Percentiles rank a stretch among this genome's conserved stretches.
Evolutionary conservation across 2,329 filamentous ascomycete genomes (phyloP).

Genomic region (Penicillium concentricum): DNA sequence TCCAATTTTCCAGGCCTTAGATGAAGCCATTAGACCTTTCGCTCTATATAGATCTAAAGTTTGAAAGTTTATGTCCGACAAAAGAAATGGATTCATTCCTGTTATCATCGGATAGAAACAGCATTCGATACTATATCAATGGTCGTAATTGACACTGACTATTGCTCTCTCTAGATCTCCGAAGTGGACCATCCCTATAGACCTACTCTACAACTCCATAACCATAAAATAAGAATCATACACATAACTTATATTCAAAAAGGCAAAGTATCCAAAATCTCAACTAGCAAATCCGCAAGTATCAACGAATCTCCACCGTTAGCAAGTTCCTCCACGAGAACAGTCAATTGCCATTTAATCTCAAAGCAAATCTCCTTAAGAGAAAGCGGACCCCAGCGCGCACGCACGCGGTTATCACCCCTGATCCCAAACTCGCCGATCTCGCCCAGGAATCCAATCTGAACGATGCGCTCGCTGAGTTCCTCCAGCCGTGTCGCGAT

Average conservation of each 20-base stretch:
- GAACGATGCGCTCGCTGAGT: background rate
- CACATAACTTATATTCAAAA: background rate
- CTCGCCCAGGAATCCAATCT: background rate
- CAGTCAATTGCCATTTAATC: background rate
- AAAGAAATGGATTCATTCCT: background rate
- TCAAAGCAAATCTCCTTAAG: conserved; percentile 4
- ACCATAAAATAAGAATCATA: background rate
- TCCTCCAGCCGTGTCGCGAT: background rate
- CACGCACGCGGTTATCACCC: background rate
- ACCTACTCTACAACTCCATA: background rate
- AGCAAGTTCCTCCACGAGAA: background rate
- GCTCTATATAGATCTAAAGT: background rate
- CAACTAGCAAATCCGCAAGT: background rate
- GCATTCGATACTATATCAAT: background rate
- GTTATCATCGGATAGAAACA: background rate
- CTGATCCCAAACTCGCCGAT: background rate
- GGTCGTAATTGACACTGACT: background rate
- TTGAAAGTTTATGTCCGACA: background rate
- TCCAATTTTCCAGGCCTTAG: background rate
- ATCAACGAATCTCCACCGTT: background rate
- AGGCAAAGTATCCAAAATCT: background rate
- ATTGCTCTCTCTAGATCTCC: background rate
- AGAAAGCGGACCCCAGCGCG: background rate
- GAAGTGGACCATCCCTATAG: background rate
- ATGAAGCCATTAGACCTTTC: background rate